Evolutionary conservation across 148 eudicot genomes (phyloP).

Genomic region (Polygonum aviculare): DNA sequence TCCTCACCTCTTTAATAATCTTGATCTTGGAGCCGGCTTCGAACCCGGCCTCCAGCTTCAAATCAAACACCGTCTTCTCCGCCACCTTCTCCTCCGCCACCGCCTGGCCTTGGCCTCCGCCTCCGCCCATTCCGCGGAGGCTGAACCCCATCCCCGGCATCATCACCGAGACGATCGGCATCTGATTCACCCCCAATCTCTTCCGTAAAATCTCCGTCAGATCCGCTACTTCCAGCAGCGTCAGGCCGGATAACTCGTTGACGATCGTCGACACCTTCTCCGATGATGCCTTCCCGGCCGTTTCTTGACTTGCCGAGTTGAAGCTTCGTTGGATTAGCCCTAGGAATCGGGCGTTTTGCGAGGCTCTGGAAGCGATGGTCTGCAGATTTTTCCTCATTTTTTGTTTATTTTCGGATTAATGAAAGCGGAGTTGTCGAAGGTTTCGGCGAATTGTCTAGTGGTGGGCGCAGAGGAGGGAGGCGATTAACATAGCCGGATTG

Average conservation of each 20-base stretch:
- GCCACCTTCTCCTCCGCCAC: constrained; percentile 33
- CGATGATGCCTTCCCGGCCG: constrained; percentile 20
- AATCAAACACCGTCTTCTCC: constrained; percentile 82
- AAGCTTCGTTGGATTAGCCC: constrained; percentile 25
- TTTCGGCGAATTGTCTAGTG: background rate
- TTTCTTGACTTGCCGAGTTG: constrained; percentile 23
- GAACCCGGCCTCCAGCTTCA: constrained; percentile 83
- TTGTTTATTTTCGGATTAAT: background rate
- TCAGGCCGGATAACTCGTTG: constrained; percentile 56
- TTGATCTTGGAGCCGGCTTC: constrained; percentile 69
- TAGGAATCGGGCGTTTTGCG: constrained; percentile 17
- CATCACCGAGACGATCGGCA: constrained; percentile 78
- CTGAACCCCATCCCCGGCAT: constrained; percentile 94
- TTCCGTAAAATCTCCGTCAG: constrained; percentile 50
- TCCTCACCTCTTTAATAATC: constrained; percentile 90
- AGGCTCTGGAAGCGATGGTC: constrained; percentile 17
- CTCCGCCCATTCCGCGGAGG: constrained; percentile 13
- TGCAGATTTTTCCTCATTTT: constrained; percentile 29
- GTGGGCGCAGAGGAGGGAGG: background rate
- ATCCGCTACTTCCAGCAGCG: constrained; percentile 64
- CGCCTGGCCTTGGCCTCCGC: constrained; percentile 28
- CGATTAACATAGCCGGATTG: background rate
- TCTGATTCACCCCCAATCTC: constrained; percentile 50
- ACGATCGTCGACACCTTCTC: constrained; percentile 51
- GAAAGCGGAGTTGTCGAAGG: too few species aligned